Evolutionary conservation across 495 filamentous ascomycete genomes (phyloP), one percentile per base, ranked within the genome.

Genomic region (Aspergillus olivimuriae): DNA sequence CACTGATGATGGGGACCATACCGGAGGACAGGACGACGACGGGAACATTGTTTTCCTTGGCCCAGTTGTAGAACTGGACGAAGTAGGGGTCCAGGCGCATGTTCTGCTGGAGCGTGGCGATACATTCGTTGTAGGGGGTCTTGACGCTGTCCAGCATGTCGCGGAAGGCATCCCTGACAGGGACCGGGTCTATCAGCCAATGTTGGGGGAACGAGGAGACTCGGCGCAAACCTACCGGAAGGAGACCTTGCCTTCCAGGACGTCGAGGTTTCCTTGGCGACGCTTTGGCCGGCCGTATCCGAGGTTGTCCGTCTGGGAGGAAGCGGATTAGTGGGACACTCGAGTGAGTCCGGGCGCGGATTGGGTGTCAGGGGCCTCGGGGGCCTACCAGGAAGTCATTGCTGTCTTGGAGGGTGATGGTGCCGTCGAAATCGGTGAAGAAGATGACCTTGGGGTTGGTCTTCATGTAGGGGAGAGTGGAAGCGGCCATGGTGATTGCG

Each of bases 341-440:
- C n/a, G n/a, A n/a, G n/a, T n/a, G n/a, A n/a, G n/a, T n/a, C n/a
- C n/a, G n/a, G n/a, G n/a, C n/a, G n/a, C n/a, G n/a, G n/a, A n/a
- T n/a, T n/a, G n/a, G n/a, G n/a, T n/a, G n/a, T n/a, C n/a, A n/a
- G n/a, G n/a, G n/a, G n/a, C n/a, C n/a, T n/a, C n/a, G n/a, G 8
- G 9, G 22, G 44, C 38, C 24, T 69, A 82, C 81, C 69, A 96
- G 73, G 65, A 74, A 92, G 72, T 96, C 89, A 73, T 97, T 96
- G 78, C 81, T 91, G 68, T 95, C 89, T 52, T 85, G 76, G 44
- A 86, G 69, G 22, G 90, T 96, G 55, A 97, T 92, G 23, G 92
- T 96, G 41, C 91, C 91, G 58, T 97, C 91, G 51, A 97, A 97
- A 64, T 97, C 91, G 31, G 90, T 91, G 72, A 96, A 97, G 73